Evolutionary conservation across 768 basidiomycete genomes (phyloP), one percentile per base, ranked within the genome.

Genomic region (Cubamyces sp.): DNA sequence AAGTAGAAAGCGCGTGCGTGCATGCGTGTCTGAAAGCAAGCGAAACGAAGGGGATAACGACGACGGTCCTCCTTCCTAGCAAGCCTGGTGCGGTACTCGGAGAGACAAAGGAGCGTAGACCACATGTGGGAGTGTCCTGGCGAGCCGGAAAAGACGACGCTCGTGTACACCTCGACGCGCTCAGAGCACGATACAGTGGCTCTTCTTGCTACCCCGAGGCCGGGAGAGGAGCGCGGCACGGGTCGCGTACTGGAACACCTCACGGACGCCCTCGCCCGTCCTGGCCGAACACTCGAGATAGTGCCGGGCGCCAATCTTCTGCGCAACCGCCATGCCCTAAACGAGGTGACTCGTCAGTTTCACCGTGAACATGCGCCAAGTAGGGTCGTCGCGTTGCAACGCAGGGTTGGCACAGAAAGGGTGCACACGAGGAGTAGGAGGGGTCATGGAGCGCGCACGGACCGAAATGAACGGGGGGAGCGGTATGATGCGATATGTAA

Each of bases 191-290:
- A 81, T 69, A 64, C 81, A 82, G 67, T 70, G 64, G 57, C 64
- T 59, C 77, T 79, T 82, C 74, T 79, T 79, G 71, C 72, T 54
- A 64, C 69, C 64, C 74, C 76, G 81, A 71, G 75, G 70, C 74
- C 84, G 81, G 76, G 75, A 81, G 64, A 94, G 83, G 40, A 98
- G 85, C 26, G 96, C 96, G 43, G 92, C 90, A 65, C 94, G 88
- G 25, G 96, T 98, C 55, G 97, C 97, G 68, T 91, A 92, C 79
- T 98, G 94, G 87, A 99, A 99, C 47, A 99, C 96, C 77, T 98
- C 96, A 65, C 92, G 88, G 50, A 99, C 96, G 68, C 96, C 96
- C 77, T 98, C 94, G 61, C 96, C 95, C 16, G 94, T 88, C 82
- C 90, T 91, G 74, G 95, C 95, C 56, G 94, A 96, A 76, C 97